Percentiles rank a stretch among this genome's conserved stretches.
Evolutionary conservation across 2,329 filamentous ascomycete species (phyloP).

Genomic region (Xylariaceae sp.): DNA sequence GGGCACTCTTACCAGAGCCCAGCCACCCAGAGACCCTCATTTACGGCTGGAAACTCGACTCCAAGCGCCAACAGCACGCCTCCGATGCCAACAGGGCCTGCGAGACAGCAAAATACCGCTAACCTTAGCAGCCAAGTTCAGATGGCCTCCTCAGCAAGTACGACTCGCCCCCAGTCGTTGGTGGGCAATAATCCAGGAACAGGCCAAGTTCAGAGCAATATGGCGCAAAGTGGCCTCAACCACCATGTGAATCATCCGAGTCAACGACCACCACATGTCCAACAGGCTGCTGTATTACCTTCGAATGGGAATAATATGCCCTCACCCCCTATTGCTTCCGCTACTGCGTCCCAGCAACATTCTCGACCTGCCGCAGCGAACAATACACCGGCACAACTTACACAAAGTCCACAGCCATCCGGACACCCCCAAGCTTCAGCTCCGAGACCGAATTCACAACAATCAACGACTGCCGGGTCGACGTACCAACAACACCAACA

Average conservation of each 20-base stretch:
- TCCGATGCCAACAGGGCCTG: no score
- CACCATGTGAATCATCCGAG: slow-evolving; percentile 1
- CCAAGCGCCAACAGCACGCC: no score
- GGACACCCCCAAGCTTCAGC: slow-evolving; percentile 4
- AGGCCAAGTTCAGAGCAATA: not conserved
- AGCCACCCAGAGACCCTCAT: no score
- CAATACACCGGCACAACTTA: slow-evolving; percentile 1
- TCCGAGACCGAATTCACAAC: slow-evolving; percentile 9
- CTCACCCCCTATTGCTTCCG: not conserved
- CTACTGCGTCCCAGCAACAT: slow-evolving; percentile 1
- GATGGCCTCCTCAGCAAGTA: not conserved
- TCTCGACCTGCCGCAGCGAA: slow-evolving; percentile 1
- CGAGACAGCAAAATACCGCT: slow-evolving; percentile 1
- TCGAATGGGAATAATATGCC: slow-evolving; percentile 2
- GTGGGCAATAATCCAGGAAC: not conserved
- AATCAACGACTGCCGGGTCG: not conserved
- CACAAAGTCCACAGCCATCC: slow-evolving; percentile 4
- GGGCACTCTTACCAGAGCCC: no score
- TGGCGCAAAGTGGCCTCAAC: not conserved
- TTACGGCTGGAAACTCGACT: no score
- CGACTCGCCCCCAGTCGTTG: slow-evolving; percentile 5
- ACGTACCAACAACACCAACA: slow-evolving; percentile 3
- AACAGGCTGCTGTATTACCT: slow-evolving; percentile 2
- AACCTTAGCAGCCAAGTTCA: slow-evolving; percentile 3
- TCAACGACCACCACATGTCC: slow-evolving; percentile 2